Percentiles rank a stretch among this genome's conserved stretches.
Evolutionary conservation across 2,329 filamentous ascomycete genomes (phyloP).

Genomic region (Verticillium nonalfalfae): DNA sequence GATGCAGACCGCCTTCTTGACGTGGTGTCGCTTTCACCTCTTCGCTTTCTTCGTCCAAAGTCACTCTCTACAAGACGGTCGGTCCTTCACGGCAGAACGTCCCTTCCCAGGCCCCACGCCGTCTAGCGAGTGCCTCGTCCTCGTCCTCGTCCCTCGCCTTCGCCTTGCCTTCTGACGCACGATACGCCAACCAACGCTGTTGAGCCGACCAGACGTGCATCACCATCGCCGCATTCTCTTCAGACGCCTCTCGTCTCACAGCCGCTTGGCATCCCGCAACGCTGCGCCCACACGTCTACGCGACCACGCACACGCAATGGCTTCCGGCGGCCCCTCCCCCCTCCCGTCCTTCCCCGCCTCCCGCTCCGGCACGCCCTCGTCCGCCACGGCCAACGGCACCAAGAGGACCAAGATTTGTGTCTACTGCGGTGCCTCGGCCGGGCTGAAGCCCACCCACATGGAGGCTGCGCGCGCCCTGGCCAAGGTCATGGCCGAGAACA

Average conservation of each 20-base stretch:
- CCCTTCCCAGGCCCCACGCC: too few species aligned
- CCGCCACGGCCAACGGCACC: slow-evolving; percentile 13
- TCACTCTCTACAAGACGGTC: background rate
- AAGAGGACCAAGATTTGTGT: slow-evolving; percentile 70
- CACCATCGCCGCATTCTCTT: too few species aligned
- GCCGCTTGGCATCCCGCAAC: too few species aligned
- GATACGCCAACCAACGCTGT: too few species aligned
- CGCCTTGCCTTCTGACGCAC: too few species aligned
- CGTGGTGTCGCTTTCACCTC: too few species aligned
- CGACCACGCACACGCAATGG: slow-evolving; percentile 21
- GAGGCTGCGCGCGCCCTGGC: slow-evolving; percentile 74
- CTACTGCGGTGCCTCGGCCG: slow-evolving; percentile 81
- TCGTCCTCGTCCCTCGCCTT: too few species aligned
- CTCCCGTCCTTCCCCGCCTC: slow-evolving; percentile 22
- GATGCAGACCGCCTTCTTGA: background rate
- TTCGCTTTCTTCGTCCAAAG: background rate
- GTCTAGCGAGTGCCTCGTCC: too few species aligned
- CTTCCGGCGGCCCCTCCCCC: slow-evolving; percentile 32
- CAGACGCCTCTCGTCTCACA: too few species aligned
- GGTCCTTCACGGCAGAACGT: background rate
- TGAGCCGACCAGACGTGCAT: too few species aligned
- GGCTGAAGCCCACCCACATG: slow-evolving; percentile 67
- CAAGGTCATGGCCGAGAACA: slow-evolving; percentile 63
- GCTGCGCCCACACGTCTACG: too few species aligned
- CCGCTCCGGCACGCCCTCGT: slow-evolving; percentile 18